Percentiles rank a stretch among this genome's conserved stretches.
Evolutionary conservation across 1,139 yeast species (phyloP).

Genomic region (Kluyveromyces sp.): DNA sequence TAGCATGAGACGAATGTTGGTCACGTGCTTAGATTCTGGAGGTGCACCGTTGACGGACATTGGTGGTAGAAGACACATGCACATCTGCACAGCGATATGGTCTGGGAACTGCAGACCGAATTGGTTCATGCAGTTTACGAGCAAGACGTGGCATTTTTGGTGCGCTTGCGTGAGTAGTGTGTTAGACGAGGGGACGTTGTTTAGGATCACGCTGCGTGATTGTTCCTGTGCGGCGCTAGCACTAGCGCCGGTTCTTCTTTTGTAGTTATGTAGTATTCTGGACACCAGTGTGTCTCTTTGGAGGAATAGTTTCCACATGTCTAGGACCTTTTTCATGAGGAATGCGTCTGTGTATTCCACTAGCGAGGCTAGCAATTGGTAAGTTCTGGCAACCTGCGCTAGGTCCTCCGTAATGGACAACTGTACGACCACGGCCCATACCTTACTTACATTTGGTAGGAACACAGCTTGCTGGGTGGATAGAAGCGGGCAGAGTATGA

Average conservation of each 20-base stretch:
- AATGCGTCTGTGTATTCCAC: conserved; percentile 44
- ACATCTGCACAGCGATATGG: neutral
- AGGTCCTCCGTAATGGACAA: conserved; percentile 35
- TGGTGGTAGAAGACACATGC: neutral
- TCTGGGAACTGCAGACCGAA: conserved; percentile 3
- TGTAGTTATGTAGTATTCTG: neutral
- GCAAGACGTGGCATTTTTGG: neutral
- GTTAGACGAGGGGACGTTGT: neutral
- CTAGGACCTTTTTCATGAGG: conserved; percentile 40
- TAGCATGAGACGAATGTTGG: neutral
- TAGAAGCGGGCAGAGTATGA: conserved; percentile 40
- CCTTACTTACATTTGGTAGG: conserved; percentile 58
- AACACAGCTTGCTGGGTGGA: conserved; percentile 52
- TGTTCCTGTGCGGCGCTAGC: no score
- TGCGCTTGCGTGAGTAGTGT: neutral
- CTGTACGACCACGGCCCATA: conserved; percentile 56
- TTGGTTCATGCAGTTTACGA: neutral
- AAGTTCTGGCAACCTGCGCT: conserved; percentile 32
- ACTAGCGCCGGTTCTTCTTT: neutral
- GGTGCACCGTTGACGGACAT: neutral
- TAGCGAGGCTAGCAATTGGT: conserved; percentile 33
- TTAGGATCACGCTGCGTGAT: no score
- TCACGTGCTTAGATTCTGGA: conserved; percentile 1
- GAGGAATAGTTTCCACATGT: conserved; percentile 35
- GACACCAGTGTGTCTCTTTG: neutral